Percentiles rank a stretch among this genome's conserved stretches.
phyloP scores from a whole-genome alignment of 108 stramenopile genomes.

The Cyclostephanos invisitatus region DNA sequence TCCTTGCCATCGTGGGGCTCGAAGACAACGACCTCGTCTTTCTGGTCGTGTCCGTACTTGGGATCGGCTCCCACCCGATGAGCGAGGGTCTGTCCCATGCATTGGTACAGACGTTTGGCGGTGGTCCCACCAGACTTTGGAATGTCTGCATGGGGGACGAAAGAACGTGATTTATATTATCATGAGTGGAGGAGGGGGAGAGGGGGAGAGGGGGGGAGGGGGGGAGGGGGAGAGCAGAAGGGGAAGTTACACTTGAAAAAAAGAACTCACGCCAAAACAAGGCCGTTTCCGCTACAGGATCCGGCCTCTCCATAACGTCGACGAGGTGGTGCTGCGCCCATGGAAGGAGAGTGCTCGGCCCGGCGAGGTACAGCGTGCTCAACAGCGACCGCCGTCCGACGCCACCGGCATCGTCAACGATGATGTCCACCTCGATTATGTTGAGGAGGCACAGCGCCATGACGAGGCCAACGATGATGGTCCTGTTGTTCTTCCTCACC shows the following conservation, averaged over 20 bases:
- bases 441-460: slow-evolving; percentile 11
- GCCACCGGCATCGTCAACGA: neutral
- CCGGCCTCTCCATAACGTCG: slow-evolving; percentile 32
- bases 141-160: slow-evolving; percentile 12
- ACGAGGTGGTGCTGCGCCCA: slow-evolving; percentile 48
- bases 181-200: too few species aligned
- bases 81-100: slow-evolving; percentile 18
- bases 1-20: slow-evolving; percentile 2
- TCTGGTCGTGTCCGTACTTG: slow-evolving; percentile 32
- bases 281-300: slow-evolving; percentile 35
- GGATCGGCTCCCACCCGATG: slow-evolving; percentile 33
- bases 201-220: neutral
- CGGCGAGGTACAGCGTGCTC: slow-evolving; percentile 27
- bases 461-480: slow-evolving; percentile 5
- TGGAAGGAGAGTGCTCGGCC: slow-evolving; percentile 35
- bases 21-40: slow-evolving; percentile 27
- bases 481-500: neutral
- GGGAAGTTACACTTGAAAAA: neutral
- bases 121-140: slow-evolving; percentile 44
- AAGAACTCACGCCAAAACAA: slow-evolving; percentile 37
- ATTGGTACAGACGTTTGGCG: slow-evolving; percentile 36
- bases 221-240: neutral
- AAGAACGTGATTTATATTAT: neutral
- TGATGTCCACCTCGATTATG: slow-evolving; percentile 16
- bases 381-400: slow-evolving; percentile 36